Base-by-base conservation (phyloP, 2,329 filamentous ascomycete genomes). In the Geosmithia flava region DNA sequence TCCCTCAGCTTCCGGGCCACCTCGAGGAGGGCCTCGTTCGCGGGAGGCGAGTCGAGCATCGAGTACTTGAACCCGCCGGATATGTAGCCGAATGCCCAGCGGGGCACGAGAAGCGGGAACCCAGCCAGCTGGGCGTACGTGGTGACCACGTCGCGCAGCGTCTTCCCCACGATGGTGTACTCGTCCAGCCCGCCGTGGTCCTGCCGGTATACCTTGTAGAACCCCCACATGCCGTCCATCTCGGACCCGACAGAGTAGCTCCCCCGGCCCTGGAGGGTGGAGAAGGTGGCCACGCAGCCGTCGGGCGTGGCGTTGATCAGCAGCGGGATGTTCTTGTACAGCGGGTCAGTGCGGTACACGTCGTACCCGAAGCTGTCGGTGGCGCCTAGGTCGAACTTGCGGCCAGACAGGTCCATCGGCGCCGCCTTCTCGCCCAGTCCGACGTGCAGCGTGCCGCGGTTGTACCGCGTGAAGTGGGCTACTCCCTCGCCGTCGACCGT, bases 281-380 rank as follows among this genome's bases (percentile, higher is more conserved):
- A 86, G 59, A 87, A 85, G 17, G 81, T 72, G 0, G 73, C 83
- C 0, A 87, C 72, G 46, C 78, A 83, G 0, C 81, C 83, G 2
- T 74, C 57, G 0, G 80, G 75, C 0, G 78, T 81, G 0, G 76
- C 78, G 48, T 85, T 84, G 62, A 87, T 81, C 27, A 88, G 67
- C 0, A 87, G 70, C 0, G 84, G 84, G 40, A 87, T 84, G 55
- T 87, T 80, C 63, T 88, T 87, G 66, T 87, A 87, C 48, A 87
- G 68, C 0, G 83, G 83, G 59, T 87, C 83, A 2, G 81, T 83
- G 10, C 74, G 74, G 58, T 85, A 79, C 3, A 80, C 75, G 54
- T 87, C 82, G 56, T 88, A 87, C 2, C 83, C 81, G 54, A 87
- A 87, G 39, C 76, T 82, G 60, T 87, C 83, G 0, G 80, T 86